Conservation (phyloP, 1,139 yeast species). For the Protomyces inundatus region DNA sequence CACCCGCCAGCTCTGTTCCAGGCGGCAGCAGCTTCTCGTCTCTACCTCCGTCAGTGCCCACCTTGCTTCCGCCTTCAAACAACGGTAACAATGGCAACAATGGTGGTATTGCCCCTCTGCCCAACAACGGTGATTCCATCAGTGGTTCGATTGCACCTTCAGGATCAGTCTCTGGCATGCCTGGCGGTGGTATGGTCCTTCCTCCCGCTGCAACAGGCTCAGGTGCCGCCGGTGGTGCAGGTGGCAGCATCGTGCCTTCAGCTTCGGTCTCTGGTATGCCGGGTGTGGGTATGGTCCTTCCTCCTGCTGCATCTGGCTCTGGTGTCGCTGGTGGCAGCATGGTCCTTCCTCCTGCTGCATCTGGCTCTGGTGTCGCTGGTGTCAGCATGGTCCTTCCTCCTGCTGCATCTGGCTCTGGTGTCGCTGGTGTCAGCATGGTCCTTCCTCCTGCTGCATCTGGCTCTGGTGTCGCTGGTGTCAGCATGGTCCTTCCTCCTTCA, state of each 20-base stretch:
- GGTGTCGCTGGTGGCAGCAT: neutral
- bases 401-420: neutral
- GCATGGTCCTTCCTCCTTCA: neutral
- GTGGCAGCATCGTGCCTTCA: too few relatives aligned
- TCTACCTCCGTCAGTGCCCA: neutral
- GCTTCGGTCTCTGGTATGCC: neutral
- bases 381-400: neutral
- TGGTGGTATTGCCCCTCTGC: neutral
- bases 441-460: neutral
- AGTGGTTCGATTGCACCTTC: neutral
- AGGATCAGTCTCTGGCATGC: neutral
- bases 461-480: neutral
- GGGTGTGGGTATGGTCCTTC: neutral
- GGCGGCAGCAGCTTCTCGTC: neutral
- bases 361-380: neutral
- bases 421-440: neutral
- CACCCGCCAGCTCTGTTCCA: neutral
- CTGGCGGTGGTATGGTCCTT: neutral
- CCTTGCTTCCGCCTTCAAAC: neutral
- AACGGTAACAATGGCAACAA: neutral
- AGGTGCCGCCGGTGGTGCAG: too few relatives aligned
- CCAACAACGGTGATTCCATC: neutral
- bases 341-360: neutral
- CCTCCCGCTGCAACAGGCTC: neutral
- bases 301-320: neutral